Base-by-base conservation (phyloP, 108 stramenopile species). In the Pseudonitzschia multistriata region DNA sequence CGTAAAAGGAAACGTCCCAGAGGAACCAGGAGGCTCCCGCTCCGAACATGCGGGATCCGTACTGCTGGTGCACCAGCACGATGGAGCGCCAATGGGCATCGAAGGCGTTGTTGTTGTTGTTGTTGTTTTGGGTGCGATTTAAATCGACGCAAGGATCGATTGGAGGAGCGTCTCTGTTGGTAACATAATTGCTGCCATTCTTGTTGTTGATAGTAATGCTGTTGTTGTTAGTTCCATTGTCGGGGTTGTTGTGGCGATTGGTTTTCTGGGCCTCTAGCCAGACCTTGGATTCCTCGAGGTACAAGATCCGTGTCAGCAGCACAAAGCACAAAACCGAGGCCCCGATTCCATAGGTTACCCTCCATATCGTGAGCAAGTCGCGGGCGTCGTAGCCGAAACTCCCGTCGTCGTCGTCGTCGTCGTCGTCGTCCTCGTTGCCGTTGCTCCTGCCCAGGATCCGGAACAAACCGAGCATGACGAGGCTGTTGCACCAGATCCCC, bases 1-100 rank as follows among this genome's bases (percentile, higher is more conserved):
- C 90, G 67, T 91, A 91, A 74, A 87, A 91, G 34, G 87, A 83
- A 47, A 91, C 68, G 62, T 91, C 90, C 90, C 90, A 91, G 1
- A 88, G 54, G 8, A 88, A 37, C 90, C 90, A 91, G 13, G 85
- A 54, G 8, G 74, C 29, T 25, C 81, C 76, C 1, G 86, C 81
- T 11, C 90, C 90, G 62, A 91, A 79, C 34, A 91, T 60, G 48
- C 90, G 59, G 22, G 78, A 65, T 34, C 90, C 90, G 60, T 84
- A 91, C 49, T 88, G 65, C 0, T 59, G 35, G 29, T 59, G 57
- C 6, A 59, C 31, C 34, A 52, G 50, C 29, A 55, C 3, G 8
- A 19, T 19, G 8, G 24, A 8, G 29, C 3, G 13, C 11, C 24
- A 11, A 27, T 0, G 24, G 29, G 27, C 22, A 55, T 55, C 24